Conservation (phyloP, 169 alveolate species). For the Cryptosporidium tyzzeri region DNA sequence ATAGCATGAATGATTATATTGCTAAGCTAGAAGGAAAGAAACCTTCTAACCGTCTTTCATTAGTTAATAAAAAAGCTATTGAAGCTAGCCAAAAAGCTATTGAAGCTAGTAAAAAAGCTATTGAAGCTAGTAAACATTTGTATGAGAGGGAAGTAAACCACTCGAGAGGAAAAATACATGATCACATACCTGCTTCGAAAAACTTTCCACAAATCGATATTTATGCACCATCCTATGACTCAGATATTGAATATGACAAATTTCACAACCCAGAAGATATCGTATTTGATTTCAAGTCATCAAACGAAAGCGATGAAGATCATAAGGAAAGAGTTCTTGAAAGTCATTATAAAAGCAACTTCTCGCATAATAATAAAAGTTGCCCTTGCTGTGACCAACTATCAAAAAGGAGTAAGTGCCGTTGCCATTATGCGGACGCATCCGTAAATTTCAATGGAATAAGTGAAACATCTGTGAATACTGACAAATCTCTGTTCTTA, state of each 20-base stretch:
- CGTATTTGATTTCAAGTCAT: slow-evolving; percentile 5
- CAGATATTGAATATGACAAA: slow-evolving; percentile 51
- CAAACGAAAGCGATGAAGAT: slow-evolving; percentile 27
- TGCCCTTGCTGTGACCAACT: slow-evolving; percentile 61
- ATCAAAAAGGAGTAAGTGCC: slow-evolving; percentile 29
- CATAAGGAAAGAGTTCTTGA: not conserved
- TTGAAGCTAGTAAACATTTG: slow-evolving; percentile 42
- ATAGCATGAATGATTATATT: slow-evolving; percentile 4
- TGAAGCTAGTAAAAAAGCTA: slow-evolving; percentile 49
- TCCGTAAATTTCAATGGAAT: slow-evolving; percentile 59
- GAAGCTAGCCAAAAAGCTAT: slow-evolving; percentile 58
- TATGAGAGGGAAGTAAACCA: slow-evolving; percentile 37
- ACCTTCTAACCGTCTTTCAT: not conserved
- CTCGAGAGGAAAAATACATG: slow-evolving; percentile 59
- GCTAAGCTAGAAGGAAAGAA: slow-evolving; percentile 1
- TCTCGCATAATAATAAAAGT: not conserved
- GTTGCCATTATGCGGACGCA: slow-evolving; percentile 72
- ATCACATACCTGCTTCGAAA: slow-evolving; percentile 48
- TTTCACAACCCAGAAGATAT: slow-evolving; percentile 31
- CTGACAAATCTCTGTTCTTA: slow-evolving; percentile 48
- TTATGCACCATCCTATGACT: slow-evolving; percentile 66
- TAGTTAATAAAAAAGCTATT: slow-evolving; percentile 48
- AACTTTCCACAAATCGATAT: slow-evolving; percentile 69
- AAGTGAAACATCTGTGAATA: slow-evolving; percentile 66
- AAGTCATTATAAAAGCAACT: not conserved